Percentiles rank a stretch among this genome's conserved stretches.
These are phyloP conservation scores for Nicotiana otophora DNA, from an alignment of 257 asterid genomes.

Conservation along the genomic window DNA sequence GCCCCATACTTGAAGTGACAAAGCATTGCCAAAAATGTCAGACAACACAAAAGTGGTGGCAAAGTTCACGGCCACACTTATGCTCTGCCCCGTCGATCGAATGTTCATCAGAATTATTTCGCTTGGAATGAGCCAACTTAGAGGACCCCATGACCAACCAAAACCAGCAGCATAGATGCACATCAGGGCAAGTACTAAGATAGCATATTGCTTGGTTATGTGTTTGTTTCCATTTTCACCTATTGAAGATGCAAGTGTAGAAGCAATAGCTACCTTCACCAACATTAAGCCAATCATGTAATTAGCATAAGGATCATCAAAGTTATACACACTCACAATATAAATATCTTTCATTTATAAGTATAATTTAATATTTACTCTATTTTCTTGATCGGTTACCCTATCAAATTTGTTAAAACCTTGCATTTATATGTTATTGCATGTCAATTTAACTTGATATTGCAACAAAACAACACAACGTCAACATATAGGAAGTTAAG, in stretches of 20 bases:
- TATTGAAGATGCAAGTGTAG: not conserved
- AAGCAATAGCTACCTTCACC: not conserved
- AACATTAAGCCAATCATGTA: not conserved
- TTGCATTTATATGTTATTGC: too few relatives aligned
- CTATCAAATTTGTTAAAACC: too few relatives aligned
- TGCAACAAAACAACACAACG: too few relatives aligned
- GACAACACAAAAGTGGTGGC: slow-evolving; percentile 75
- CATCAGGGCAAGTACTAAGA: slow-evolving; percentile 55
- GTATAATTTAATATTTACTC: too few relatives aligned
- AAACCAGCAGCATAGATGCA: slow-evolving; percentile 67
- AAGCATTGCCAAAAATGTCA: slow-evolving; percentile 64
- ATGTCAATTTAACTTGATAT: too few relatives aligned
- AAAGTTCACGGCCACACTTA: slow-evolving; percentile 65
- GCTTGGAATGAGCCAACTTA: slow-evolving; percentile 85
- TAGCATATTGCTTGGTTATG: not conserved
- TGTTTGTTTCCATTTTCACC: not conserved
- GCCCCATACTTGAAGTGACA: slow-evolving; percentile 81
- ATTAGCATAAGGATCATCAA: not conserved
- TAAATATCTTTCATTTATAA: too few relatives aligned
- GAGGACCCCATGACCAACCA: slow-evolving; percentile 97
- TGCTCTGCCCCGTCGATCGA: slow-evolving; percentile 71
- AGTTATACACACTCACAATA: not conserved
- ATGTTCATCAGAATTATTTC: slow-evolving; percentile 79
- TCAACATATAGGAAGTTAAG: too few relatives aligned
- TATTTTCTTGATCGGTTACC: too few relatives aligned